Evolutionary conservation across 1,139 yeast genomes (phyloP).

Genomic region (Hyphopichia khmerensis): DNA sequence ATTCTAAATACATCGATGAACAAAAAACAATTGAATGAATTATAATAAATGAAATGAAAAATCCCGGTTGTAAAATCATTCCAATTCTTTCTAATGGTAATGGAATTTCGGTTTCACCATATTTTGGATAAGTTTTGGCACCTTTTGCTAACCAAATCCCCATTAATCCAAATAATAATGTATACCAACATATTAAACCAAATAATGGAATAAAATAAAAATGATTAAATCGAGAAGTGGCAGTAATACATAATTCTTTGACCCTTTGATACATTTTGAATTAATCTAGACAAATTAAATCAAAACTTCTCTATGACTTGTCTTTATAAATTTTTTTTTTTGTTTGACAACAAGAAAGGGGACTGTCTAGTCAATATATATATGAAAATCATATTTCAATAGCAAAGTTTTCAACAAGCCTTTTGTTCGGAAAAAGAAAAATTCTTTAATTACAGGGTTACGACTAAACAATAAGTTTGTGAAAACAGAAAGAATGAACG

Average conservation of each 20-base stretch:
- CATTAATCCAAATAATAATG: conserved; percentile 21
- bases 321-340: too few species aligned
- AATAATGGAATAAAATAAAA: conserved; percentile 27
- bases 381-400: too few species aligned
- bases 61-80: conserved; percentile 23
- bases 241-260: conserved; percentile 10
- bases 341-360: too few species aligned
- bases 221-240: conserved; percentile 25
- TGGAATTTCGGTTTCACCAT: conserved; percentile 16
- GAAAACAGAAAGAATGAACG: too few species aligned
- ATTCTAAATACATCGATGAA: conserved; percentile 26
- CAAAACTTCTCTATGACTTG: too few species aligned
- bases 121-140: conserved; percentile 19
- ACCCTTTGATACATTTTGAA: conserved; percentile 9
- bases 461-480: too few species aligned
- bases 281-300: too few species aligned
- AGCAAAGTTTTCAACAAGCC: background rate
- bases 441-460: background rate
- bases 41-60: conserved; percentile 21
- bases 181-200: conserved; percentile 28
- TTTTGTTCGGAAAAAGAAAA: background rate
- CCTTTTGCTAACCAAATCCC: conserved; percentile 26
- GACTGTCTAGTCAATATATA: too few species aligned
- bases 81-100: conserved; percentile 29
- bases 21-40: conserved; percentile 27